Percentiles rank a stretch among this genome's conserved stretches.
These are phyloP conservation scores for Rhodotorula graminis DNA, from an alignment of 768 basidiomycete species.

Conservation along the genomic window DNA sequence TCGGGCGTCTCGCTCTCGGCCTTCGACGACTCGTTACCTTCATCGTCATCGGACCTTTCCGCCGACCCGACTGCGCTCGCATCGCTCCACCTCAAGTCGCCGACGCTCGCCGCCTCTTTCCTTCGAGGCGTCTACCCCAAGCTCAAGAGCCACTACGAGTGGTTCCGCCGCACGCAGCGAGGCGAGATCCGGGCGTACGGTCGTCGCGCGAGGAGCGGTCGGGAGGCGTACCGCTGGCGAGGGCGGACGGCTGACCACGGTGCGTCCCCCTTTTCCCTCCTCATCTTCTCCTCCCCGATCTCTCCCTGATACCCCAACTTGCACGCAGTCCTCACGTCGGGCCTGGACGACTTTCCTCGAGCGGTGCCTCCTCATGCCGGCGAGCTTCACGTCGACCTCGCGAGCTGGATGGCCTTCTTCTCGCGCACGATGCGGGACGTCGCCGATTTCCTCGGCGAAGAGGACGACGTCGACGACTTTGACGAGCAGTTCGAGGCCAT, in stretches of 20 bases:
- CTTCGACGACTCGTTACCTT: background rate
- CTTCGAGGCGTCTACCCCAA: constrained; percentile 75
- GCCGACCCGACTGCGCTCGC: constrained; percentile 10
- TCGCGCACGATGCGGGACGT: constrained; percentile 87
- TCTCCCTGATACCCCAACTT: background rate
- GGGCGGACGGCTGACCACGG: constrained; percentile 71
- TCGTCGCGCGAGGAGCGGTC: constrained; percentile 67
- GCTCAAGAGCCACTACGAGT: constrained; percentile 85
- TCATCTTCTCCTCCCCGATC: background rate
- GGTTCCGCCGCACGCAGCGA: constrained; percentile 90
- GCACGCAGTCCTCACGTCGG: constrained; percentile 68
- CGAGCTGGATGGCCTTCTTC: constrained; percentile 96
- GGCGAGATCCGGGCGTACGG: constrained; percentile 90
- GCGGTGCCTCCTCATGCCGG: constrained; percentile 75
- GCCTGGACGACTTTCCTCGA: constrained; percentile 94
- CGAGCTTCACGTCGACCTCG: constrained; percentile 86
- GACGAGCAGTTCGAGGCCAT: constrained; percentile 72
- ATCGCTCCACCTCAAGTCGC: constrained; percentile 54
- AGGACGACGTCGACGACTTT: constrained; percentile 75
- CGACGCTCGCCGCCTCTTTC: constrained; percentile 61
- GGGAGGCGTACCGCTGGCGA: constrained; percentile 91
- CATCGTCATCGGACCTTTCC: background rate
- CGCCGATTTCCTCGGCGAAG: constrained; percentile 76
- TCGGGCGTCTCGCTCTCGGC: constrained; percentile 36
- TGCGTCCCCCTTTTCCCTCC: background rate